A percentile compares a stretch with the other conserved stretches of the same genome.
Evolutionary conservation across 2,329 filamentous ascomycete genomes (phyloP).

Genomic region (Calonectria henricotiae): DNA sequence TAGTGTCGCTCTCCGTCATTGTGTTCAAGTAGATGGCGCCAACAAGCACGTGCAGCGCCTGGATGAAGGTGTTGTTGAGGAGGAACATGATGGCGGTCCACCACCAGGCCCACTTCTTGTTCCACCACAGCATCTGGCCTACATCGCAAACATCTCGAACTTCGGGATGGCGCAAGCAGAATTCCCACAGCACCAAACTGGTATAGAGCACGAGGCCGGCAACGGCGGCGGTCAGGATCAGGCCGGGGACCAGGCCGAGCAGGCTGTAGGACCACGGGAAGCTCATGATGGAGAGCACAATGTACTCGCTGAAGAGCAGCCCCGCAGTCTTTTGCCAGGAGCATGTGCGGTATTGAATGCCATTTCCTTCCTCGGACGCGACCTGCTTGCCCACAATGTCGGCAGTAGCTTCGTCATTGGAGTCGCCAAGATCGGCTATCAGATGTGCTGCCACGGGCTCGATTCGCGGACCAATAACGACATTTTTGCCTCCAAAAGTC

Average conservation of each 20-base stretch:
- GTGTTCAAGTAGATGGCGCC: constrained; percentile 93
- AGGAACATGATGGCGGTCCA: constrained; percentile 88
- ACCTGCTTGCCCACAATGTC: constrained; percentile 77
- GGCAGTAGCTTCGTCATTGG: constrained; percentile 65
- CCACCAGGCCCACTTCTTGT: constrained; percentile 81
- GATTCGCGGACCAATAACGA: constrained; percentile 69
- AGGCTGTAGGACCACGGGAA: constrained; percentile 95
- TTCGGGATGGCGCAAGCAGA: constrained; percentile 91
- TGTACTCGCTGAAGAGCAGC: constrained; percentile 94
- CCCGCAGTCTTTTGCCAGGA: constrained; percentile 96
- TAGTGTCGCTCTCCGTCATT: constrained; percentile 79
- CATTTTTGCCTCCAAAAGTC: constrained; percentile 60
- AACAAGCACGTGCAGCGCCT: constrained; percentile 83
- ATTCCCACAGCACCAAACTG: constrained; percentile 77
- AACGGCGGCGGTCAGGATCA: constrained; percentile 87
- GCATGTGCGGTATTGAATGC: constrained; percentile 93
- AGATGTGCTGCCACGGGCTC: constrained; percentile 61
- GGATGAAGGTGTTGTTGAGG: constrained; percentile 94
- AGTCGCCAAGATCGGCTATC: constrained; percentile 54
- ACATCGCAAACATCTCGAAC: constrained; percentile 95
- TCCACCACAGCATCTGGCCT: constrained; percentile 95
- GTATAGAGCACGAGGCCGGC: constrained; percentile 89
- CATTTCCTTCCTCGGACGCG: constrained; percentile 81
- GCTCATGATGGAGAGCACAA: constrained; percentile 93
- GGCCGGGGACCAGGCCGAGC: constrained; percentile 86